Conservation (phyloP, 768 basidiomycete genomes). For the Astraeus odoratus region DNA sequence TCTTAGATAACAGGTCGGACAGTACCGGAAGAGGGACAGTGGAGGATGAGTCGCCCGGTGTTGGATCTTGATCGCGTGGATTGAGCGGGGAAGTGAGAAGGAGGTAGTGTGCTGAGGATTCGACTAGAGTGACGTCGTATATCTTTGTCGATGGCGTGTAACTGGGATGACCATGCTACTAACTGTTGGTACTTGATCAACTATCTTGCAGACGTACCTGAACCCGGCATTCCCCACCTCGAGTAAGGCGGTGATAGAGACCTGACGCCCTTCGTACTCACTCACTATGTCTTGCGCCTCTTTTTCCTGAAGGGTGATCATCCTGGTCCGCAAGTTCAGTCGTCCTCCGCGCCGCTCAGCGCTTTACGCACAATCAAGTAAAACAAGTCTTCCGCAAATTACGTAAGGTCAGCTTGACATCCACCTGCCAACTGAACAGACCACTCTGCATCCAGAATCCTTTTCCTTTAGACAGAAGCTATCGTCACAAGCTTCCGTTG, state of each 20-base stretch:
- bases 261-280: slow-evolving; percentile 13
- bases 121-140: slow-evolving; percentile 22
- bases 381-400: neutral
- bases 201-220: slow-evolving; percentile 19
- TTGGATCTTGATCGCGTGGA: slow-evolving; percentile 6
- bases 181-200: neutral
- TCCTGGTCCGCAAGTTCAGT: slow-evolving; percentile 3
- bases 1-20: slow-evolving; percentile 33
- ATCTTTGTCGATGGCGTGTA: slow-evolving; percentile 20
- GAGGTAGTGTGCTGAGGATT: slow-evolving; percentile 21
- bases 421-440: too few species aligned
- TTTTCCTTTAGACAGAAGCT: too few species aligned
- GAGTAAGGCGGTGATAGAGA: slow-evolving; percentile 12
- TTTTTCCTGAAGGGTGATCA: slow-evolving; percentile 19
- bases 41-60: neutral
- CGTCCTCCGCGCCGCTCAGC: neutral
- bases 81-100: slow-evolving; percentile 16
- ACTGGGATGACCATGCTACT: slow-evolving; percentile 10
- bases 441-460: too few species aligned
- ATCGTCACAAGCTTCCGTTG: too few species aligned
- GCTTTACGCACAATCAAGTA: too few species aligned
- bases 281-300: slow-evolving; percentile 27
- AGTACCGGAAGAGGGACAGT: slow-evolving; percentile 25
- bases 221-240: slow-evolving; percentile 21
- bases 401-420: too few species aligned